Evolutionary conservation across 1,139 yeast species (phyloP).

Genomic region (Casaregolazyma suthepensis): DNA sequence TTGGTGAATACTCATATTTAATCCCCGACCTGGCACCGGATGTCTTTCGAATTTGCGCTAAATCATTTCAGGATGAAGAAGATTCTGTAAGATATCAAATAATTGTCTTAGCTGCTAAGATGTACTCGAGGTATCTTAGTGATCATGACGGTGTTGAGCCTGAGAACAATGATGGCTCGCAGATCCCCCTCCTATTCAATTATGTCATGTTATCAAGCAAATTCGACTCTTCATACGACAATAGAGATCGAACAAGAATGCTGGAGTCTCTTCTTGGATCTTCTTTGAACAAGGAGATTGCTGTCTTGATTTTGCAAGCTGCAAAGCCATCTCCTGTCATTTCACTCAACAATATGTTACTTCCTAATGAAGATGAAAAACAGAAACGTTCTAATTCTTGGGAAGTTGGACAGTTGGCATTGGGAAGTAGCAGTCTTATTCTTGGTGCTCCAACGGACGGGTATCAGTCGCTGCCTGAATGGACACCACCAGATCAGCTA

Average conservation of each 20-base stretch:
- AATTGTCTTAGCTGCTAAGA: constrained; percentile 67
- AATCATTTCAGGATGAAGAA: constrained; percentile 51
- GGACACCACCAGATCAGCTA: constrained; percentile 27
- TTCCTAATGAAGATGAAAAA: background rate
- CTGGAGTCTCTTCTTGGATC: constrained; percentile 45
- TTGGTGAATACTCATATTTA: constrained; percentile 65
- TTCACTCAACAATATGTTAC: constrained; percentile 18
- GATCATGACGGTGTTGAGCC: constrained; percentile 23
- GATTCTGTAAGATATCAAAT: constrained; percentile 64
- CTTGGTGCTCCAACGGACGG: constrained; percentile 32
- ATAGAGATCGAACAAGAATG: constrained; percentile 81
- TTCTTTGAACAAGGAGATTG: constrained; percentile 42
- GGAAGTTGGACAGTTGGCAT: constrained; percentile 17
- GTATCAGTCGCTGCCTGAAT: constrained; percentile 27
- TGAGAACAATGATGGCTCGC: constrained; percentile 24
- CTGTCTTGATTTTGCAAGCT: constrained; percentile 72
- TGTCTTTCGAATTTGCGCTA: constrained; percentile 56
- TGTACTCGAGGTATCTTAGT: constrained; percentile 48
- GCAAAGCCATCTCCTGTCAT: constrained; percentile 54
- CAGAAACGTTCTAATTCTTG: background rate
- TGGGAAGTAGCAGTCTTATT: constrained; percentile 32
- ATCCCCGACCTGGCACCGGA: constrained; percentile 68
- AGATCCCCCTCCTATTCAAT: constrained; percentile 51
- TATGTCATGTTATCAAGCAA: constrained; percentile 60
- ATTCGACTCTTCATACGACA: constrained; percentile 70